Conservation (phyloP, 495 filamentous ascomycete species). For the Penicillium atrosanguineum region DNA sequence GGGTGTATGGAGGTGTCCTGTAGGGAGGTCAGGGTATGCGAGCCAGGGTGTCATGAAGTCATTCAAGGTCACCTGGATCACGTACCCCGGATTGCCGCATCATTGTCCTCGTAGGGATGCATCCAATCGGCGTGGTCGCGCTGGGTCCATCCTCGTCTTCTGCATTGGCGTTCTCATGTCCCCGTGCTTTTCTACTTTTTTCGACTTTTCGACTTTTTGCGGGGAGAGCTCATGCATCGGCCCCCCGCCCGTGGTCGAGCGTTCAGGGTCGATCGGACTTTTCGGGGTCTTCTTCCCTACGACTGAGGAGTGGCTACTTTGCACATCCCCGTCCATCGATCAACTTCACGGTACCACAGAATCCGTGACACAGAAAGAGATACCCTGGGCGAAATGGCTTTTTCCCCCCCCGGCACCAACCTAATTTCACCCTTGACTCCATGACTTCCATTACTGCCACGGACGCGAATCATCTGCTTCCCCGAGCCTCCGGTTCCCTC, state of each 20-base stretch:
- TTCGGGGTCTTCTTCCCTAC: neutral
- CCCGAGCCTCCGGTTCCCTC: conserved; percentile 16
- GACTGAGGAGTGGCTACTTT: neutral
- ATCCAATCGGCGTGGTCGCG: neutral
- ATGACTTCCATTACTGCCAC: neutral
- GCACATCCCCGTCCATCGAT: neutral
- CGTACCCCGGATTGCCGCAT: neutral
- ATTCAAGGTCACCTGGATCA: neutral
- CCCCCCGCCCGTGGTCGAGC: neutral
- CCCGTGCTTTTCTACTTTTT: neutral
- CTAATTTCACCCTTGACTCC: neutral
- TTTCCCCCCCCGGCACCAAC: conserved; percentile 5
- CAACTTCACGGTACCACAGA: neutral
- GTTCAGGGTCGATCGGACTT: neutral
- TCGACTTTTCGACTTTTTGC: conserved; percentile 5
- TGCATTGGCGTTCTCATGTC: neutral
- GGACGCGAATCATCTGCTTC: conserved; percentile 17
- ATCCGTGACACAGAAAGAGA: neutral
- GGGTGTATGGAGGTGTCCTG: no score
- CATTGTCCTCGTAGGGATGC: neutral
- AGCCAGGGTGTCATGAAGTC: neutral
- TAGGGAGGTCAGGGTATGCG: no score
- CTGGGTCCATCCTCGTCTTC: neutral
- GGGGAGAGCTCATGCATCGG: conserved; percentile 11
- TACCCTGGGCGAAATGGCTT: neutral